phyloP scores from a whole-genome alignment of 495 filamentous ascomycete genomes.

The Lichenothelia convexa region DNA sequence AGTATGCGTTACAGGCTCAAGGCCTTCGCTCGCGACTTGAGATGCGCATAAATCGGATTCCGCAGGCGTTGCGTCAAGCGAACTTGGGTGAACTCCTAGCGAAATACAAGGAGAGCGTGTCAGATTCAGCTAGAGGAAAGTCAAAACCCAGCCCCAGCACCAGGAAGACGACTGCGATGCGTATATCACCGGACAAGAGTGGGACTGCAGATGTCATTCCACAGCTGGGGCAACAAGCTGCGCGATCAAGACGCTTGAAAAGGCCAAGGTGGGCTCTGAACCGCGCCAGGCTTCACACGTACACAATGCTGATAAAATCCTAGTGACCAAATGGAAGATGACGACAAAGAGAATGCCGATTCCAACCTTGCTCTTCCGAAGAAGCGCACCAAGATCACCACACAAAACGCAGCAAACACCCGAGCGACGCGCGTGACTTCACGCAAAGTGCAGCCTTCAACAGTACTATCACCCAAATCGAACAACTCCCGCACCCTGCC shows the following conservation, averaged over 20 bases:
- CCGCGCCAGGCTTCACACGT: constrained; percentile 1
- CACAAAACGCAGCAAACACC: constrained; percentile 14
- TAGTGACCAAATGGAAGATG: constrained; percentile 45
- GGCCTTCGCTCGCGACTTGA: constrained; percentile 74
- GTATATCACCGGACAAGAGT: background rate
- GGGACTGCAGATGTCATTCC: constrained; percentile 5
- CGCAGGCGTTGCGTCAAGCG: constrained; percentile 53
- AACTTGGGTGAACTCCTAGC: constrained; percentile 71
- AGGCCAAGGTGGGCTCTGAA: constrained; percentile 39
- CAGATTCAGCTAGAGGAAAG: constrained; percentile 6
- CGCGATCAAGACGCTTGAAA: constrained; percentile 24
- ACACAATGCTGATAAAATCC: constrained; percentile 2
- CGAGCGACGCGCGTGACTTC: constrained; percentile 30
- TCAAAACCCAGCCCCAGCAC: constrained; percentile 1
- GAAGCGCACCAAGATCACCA: constrained; percentile 30
- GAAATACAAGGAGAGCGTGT: too few relatives aligned
- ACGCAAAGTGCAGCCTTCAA: constrained; percentile 27
- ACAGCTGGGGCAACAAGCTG: constrained; percentile 8
- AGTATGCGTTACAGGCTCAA: constrained; percentile 74
- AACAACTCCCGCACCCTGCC: constrained; percentile 55
- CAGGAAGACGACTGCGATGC: background rate
- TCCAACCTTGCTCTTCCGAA: constrained; percentile 35
- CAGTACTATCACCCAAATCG: constrained; percentile 63
- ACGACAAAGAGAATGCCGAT: constrained; percentile 64
- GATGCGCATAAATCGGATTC: constrained; percentile 87